These are phyloP conservation scores for Closterium sp. DNA, from an alignment of 139 green algal species.

Conservation along the genomic window DNA sequence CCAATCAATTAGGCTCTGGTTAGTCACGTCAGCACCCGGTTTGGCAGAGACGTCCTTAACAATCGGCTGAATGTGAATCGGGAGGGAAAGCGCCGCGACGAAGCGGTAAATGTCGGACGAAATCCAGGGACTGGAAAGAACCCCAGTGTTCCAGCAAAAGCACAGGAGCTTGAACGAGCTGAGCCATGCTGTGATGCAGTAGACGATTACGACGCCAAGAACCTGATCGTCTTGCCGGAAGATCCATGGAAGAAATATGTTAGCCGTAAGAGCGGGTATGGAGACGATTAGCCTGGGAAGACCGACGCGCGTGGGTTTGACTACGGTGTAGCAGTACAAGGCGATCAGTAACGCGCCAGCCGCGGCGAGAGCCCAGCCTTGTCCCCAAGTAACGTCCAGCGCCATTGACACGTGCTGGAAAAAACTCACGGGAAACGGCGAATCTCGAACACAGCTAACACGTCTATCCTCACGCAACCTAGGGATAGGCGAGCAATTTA, in stretches of 20 bases:
- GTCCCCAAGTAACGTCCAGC: not conserved
- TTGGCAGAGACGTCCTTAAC: not conserved
- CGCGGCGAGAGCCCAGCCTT: not conserved
- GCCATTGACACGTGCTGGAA: not conserved
- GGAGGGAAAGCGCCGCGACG: not conserved
- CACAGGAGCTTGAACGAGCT: not conserved
- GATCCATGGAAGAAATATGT: not conserved
- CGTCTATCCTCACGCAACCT: too few relatives aligned
- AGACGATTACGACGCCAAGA: not conserved
- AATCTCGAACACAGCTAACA: not conserved
- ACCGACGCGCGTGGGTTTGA: not conserved
- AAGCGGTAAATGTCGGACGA: not conserved
- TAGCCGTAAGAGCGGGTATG: not conserved
- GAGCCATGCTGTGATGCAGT: not conserved
- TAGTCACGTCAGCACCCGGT: not conserved
- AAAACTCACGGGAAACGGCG: not conserved
- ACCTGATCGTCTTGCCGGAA: not conserved
- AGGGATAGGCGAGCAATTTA: too few relatives aligned
- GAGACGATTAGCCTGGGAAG: not conserved
- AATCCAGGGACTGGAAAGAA: not conserved
- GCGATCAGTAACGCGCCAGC: not conserved
- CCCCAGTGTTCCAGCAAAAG: not conserved
- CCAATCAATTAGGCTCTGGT: not conserved
- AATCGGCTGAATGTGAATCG: not conserved
- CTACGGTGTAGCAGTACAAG: not conserved